Evolutionary conservation across 305 asterid species (phyloP).

Genomic region (Solanum hybrid): DNA sequence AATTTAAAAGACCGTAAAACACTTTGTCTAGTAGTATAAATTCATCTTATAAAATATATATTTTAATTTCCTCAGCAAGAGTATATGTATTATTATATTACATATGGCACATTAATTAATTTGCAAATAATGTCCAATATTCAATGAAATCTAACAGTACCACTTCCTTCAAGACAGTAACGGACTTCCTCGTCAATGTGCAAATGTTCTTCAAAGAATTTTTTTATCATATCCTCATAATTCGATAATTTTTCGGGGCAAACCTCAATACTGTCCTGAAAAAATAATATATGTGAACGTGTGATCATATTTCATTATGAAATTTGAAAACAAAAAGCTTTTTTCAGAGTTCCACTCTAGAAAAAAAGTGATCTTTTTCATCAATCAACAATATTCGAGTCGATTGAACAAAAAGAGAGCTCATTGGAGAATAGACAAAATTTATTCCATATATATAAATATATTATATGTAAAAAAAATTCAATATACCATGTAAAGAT

Average conservation of each 20-base stretch:
- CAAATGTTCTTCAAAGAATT: slow-evolving; percentile 68
- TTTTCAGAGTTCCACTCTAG: too few relatives aligned
- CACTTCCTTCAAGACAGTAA: slow-evolving; percentile 81
- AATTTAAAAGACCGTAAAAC: not conserved
- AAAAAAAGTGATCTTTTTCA: too few relatives aligned
- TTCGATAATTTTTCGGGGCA: slow-evolving; percentile 68
- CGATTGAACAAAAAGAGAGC: not conserved
- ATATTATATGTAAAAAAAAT: not conserved
- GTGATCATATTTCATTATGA: not conserved
- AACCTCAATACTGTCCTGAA: slow-evolving; percentile 73
- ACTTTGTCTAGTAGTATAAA: not conserved
- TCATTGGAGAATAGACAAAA: too few relatives aligned
- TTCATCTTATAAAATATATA: not conserved
- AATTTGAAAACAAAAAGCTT: too few relatives aligned
- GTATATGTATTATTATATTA: not conserved
- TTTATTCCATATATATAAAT: not conserved
- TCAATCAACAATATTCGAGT: not conserved
- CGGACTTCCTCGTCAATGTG: slow-evolving; percentile 96
- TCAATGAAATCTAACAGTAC: slow-evolving; percentile 15
- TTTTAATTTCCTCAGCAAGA: not conserved
- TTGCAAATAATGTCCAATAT: not conserved
- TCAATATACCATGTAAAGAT: slow-evolving; percentile 56
- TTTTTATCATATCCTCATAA: slow-evolving; percentile 61
- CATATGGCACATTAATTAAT: not conserved
- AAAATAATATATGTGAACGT: not conserved